phyloP scores from a whole-genome alignment of 2,329 filamentous ascomycete species.

The Pseudopithomyces maydicus region DNA sequence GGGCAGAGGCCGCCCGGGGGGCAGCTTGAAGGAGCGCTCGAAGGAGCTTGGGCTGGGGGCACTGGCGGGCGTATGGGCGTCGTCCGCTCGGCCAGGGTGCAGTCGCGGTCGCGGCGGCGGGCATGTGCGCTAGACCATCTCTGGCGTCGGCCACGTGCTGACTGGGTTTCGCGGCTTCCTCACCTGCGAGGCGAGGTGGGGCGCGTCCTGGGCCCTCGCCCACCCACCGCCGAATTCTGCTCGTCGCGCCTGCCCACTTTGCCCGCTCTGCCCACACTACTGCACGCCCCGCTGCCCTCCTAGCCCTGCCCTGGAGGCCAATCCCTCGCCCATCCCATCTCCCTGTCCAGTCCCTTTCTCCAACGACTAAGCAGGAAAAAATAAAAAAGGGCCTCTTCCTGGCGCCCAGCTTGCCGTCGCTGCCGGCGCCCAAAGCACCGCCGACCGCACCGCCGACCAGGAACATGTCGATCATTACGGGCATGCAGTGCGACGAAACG shows the following conservation, averaged over 20 bases:
- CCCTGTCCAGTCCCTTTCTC: no score
- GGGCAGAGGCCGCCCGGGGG: background rate
- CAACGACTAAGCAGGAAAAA: no score
- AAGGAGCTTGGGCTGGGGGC: background rate
- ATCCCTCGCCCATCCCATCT: no score
- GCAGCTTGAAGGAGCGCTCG: background rate
- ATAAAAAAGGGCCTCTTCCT: no score
- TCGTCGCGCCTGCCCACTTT: background rate
- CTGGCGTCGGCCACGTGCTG: background rate
- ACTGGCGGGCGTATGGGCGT: background rate
- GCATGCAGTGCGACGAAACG: constrained; percentile 18
- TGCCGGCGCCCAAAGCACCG: background rate
- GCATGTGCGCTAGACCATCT: background rate
- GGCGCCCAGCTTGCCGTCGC: background rate
- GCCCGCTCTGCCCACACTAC: no score
- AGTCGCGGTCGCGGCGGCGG: background rate
- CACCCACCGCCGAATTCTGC: background rate
- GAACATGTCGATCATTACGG: constrained; percentile 19
- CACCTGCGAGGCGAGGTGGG: background rate
- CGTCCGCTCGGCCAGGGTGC: background rate
- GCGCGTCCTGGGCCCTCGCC: background rate
- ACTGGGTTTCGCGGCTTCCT: background rate
- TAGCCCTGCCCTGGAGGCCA: no score
- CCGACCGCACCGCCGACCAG: constrained; percentile 2
- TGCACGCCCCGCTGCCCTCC: no score